Base-by-base conservation (phyloP, 2,329 filamentous ascomycete genomes). In the Hymenoscyphus infarciens region DNA sequence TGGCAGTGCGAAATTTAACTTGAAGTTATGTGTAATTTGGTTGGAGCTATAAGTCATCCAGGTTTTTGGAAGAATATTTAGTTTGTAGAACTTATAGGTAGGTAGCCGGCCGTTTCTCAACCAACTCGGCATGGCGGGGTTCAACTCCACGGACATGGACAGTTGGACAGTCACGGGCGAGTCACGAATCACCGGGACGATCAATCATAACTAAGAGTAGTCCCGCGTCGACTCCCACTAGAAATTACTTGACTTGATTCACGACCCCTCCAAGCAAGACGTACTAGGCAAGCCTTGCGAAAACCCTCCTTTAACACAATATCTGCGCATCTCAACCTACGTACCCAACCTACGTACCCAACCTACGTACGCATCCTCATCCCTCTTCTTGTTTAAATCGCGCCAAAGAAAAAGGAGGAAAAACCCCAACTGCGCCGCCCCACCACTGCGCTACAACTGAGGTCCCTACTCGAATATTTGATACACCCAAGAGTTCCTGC, bases 271-370 rank as follows among this genome's bases (percentile, higher is more conserved):
- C 42, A 49, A 49, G 42, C n/a, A 15, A 45, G 16, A 45, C 42
- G 5, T 10, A 49, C 42, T 49, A n/a, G 42, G 42, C 42, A 49
- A 22, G n/a, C 42, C 42, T 49, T 49, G 42, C 42, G 42, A 19
- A 49, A 42, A 42, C 19, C 39, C 7, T n/a, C n/a, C 39, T 42
- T 13, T 42, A n/a, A n/a, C 16, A 13, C 39, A 42, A n/a, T 42
- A 42, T 19, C 39, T 42, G 39, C 39, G 39, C 10, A 35, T 49
- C 42, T 22, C 42, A 49, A 49, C 42, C n/a, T 49, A 49, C 19
- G n/a, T 49, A 49, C 42, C n/a, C 25, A 49, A 49, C 42, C n/a
- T 49, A 49, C 19, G n/a, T 49, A 49, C 42, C n/a, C n/a, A n/a
- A n/a, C n/a, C n/a, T n/a, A n/a, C n/a, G n/a, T n/a, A n/a, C n/a